Evolutionary conservation across 768 basidiomycete species (phyloP), one percentile per base, ranked within the genome.

Genomic region (Polyporus arcularius): DNA sequence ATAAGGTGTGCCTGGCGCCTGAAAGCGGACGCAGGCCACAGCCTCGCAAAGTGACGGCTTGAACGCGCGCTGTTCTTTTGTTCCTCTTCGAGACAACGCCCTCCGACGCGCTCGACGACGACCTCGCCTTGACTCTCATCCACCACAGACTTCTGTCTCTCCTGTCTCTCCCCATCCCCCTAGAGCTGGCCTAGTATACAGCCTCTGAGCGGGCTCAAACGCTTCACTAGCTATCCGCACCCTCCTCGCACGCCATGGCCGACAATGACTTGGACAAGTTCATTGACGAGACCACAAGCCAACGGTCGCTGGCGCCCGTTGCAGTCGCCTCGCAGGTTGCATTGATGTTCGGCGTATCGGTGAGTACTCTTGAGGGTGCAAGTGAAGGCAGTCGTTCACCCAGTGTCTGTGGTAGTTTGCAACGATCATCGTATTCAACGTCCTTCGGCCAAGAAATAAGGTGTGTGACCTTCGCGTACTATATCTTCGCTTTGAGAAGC

Each of bases 401-500:
- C 32, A 16, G 30, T 21, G 11, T 7, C 16, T 12, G 18, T 39
- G 60, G 32, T 63, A 91, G 90, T 70, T 83, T 45, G 81, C 79
- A 61, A 90, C 91, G 16, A 76, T 93, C 50, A 63, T 92, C 47
- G 76, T 82, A 41, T 98, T 98, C 78, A 96, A 94, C 62, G 49
- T 89, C 65, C 78, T 98, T 50, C 87, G 96, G 40, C 96, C 96
- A 12, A 86, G 87, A 66, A 96, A 97, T 80, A 94, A 92, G 82
- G 90, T 87, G 68, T 41, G 73, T 68, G 14, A 15, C 15, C 39
- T 53, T 35, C 35, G 11, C 11, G 11, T 35, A 35, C 6, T 6
- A 11, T 6, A 35, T 35, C 7, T 11, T 35, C 7, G 35, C 35
- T 35, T 26, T 26, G 21, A 26, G 21, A 26, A 26, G 21, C 21